phyloP scores from a whole-genome alignment of 2,329 filamentous ascomycete genomes.

The Stemphylium vesicarium region DNA sequence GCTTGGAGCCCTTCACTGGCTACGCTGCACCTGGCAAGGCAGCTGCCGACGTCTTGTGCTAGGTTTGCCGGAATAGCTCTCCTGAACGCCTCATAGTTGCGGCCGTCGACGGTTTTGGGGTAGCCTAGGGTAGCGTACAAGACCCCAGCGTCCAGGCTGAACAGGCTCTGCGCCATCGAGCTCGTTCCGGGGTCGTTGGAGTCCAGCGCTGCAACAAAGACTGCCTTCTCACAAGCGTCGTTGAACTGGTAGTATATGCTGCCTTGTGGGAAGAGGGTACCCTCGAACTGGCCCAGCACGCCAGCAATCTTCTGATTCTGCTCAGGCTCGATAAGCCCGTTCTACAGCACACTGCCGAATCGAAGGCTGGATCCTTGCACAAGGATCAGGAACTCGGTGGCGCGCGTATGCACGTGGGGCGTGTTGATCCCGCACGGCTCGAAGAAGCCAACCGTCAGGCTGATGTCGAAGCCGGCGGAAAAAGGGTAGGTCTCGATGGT shows the following conservation, averaged over 20 bases:
- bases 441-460: constrained; percentile 48
- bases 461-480: constrained; percentile 47
- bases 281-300: constrained; percentile 50
- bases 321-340: constrained; percentile 46
- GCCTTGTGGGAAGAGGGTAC: constrained; percentile 56
- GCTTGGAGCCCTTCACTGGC: too few species aligned
- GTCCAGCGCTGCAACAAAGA: constrained; percentile 54
- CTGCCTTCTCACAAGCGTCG: constrained; percentile 51
- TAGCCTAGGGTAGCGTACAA: constrained; percentile 49
- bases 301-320: constrained; percentile 50
- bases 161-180: constrained; percentile 53
- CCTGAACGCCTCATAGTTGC: too few species aligned
- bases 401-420: constrained; percentile 57
- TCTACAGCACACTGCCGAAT: constrained; percentile 56
- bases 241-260: constrained; percentile 59
- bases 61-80: too few species aligned
- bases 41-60: too few species aligned
- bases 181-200: constrained; percentile 52
- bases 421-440: constrained; percentile 56
- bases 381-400: constrained; percentile 56
- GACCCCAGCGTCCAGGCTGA: constrained; percentile 46
- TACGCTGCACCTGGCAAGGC: too few species aligned
- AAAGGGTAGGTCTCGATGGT: constrained; percentile 50
- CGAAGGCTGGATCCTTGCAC: constrained; percentile 49
- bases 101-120: too few species aligned